Evolutionary conservation across 192 early-diverging fungal genomes (phyloP).

Genomic region (Linnemannia exigua): DNA sequence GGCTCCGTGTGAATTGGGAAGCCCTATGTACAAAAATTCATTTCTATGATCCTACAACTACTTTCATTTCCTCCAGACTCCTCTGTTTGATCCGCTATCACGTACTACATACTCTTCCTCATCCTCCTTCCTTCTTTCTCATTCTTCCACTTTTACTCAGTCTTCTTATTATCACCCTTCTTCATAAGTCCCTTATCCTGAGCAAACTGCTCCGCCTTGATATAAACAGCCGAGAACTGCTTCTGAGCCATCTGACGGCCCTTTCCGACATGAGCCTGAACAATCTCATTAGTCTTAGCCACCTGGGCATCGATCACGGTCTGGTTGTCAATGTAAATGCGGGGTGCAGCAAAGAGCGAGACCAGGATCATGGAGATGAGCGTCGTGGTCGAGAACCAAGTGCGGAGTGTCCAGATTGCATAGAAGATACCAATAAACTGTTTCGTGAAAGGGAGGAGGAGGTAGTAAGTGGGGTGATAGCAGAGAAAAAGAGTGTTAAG

Average conservation of each 20-base stretch:
- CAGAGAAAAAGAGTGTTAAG: background rate
- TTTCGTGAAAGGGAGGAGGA: background rate
- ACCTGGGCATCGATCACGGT: slow-evolving; percentile 38
- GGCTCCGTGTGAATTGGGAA: no score
- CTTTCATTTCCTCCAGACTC: background rate
- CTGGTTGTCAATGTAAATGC: slow-evolving; percentile 51
- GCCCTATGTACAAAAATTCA: background rate
- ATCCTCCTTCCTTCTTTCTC: background rate
- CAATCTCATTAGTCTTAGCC: slow-evolving; percentile 33
- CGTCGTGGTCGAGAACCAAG: slow-evolving; percentile 51
- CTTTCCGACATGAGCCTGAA: slow-evolving; percentile 39
- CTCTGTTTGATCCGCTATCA: background rate
- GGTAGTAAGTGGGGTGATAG: background rate
- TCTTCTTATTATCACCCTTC: slow-evolving; percentile 39
- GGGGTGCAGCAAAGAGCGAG: slow-evolving; percentile 41
- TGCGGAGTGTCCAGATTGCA: slow-evolving; percentile 51
- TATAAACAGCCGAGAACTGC: slow-evolving; percentile 26
- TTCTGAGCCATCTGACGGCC: slow-evolving; percentile 24
- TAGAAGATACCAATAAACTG: slow-evolving; percentile 52
- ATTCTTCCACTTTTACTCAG: slow-evolving; percentile 5
- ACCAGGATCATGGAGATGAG: slow-evolving; percentile 37
- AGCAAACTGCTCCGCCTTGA: slow-evolving; percentile 42
- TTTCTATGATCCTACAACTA: background rate
- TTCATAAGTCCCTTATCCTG: slow-evolving; percentile 41
- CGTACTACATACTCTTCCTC: background rate